A percentile compares a stretch with the other conserved stretches of the same genome.
These are phyloP conservation scores for Mimosa pudica DNA, from an alignment of 306 rosid species.

Conservation along the genomic window DNA sequence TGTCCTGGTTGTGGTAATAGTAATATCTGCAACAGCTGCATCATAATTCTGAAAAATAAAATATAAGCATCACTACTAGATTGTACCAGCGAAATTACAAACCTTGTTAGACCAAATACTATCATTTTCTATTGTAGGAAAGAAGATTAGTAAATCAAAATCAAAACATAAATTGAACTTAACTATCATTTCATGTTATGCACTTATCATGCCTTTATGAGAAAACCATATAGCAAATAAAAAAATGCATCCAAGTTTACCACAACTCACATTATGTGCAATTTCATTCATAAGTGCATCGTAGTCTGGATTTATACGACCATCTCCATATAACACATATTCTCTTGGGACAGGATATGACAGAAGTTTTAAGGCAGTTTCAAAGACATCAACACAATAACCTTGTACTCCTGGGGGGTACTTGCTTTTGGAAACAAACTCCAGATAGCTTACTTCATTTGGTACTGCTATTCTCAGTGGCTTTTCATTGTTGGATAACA, in stretches of 20 bases:
- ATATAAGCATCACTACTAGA: slow-evolving; percentile 26
- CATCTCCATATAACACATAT: slow-evolving; percentile 69
- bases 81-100: slow-evolving; percentile 18
- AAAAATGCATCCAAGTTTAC: background rate
- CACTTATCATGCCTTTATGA: background rate
- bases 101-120: background rate
- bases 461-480: slow-evolving; percentile 81
- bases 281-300: slow-evolving; percentile 49
- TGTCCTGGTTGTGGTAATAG: slow-evolving; percentile 79
- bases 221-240: background rate
- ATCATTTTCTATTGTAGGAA: background rate
- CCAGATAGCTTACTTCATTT: slow-evolving; percentile 52
- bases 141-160: slow-evolving; percentile 2
- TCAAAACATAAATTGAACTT: background rate
- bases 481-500: slow-evolving; percentile 82
- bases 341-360: slow-evolving; percentile 71
- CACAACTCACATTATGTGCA: slow-evolving; percentile 30
- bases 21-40: slow-evolving; percentile 83
- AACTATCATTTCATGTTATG: background rate
- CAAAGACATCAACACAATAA: slow-evolving; percentile 77
- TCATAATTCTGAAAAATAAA: slow-evolving; percentile 62
- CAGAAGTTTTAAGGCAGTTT: slow-evolving; percentile 77
- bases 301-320: slow-evolving; percentile 62
- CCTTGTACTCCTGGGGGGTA: slow-evolving; percentile 74
- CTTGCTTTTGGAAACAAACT: slow-evolving; percentile 64